Conservation (phyloP, 345 rosid species). For the Diplotaxis tenuifolia region DNA sequence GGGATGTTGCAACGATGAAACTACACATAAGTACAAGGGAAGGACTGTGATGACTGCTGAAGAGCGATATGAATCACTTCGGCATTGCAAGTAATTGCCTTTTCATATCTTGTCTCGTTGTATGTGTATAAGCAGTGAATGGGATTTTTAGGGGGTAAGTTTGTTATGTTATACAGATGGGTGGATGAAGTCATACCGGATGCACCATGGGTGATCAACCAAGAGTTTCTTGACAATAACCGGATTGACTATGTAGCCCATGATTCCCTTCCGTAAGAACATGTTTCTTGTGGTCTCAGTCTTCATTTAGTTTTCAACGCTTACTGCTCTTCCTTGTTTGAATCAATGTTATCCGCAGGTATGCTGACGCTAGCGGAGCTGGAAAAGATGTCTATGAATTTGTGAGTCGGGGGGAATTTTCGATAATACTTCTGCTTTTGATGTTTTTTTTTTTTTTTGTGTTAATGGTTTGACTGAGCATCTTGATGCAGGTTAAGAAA, state of each 20-base stretch:
- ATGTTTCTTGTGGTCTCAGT: not conserved
- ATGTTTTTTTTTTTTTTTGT: not conserved
- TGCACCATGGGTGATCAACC: too few species aligned
- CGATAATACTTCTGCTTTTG: not conserved
- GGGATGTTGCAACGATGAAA: too few species aligned
- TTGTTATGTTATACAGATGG: slow-evolving; percentile 52
- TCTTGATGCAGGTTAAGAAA: slow-evolving; percentile 60
- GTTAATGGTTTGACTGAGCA: slow-evolving; percentile 21
- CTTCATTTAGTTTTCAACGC: not conserved
- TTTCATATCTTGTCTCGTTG: not conserved
- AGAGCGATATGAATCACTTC: slow-evolving; percentile 96
- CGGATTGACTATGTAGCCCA: slow-evolving; percentile 79
- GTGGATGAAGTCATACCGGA: slow-evolving; percentile 90
- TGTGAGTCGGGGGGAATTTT: slow-evolving; percentile 47
- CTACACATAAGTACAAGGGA: slow-evolving; percentile 60
- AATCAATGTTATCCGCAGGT: too few species aligned
- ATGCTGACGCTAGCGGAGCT: too few species aligned
- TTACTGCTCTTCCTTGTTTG: not conserved
- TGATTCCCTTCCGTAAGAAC: too few species aligned
- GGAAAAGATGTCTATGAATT: too few species aligned
- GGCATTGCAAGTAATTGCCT: slow-evolving; percentile 76
- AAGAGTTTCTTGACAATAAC: slow-evolving; percentile 82
- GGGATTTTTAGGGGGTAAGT: not conserved
- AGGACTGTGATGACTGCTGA: slow-evolving; percentile 91
- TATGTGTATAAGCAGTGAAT: slow-evolving; percentile 2